Conservation (phyloP, 352 stramenopile genomes). For the Aphanomyces cochlioides region DNA sequence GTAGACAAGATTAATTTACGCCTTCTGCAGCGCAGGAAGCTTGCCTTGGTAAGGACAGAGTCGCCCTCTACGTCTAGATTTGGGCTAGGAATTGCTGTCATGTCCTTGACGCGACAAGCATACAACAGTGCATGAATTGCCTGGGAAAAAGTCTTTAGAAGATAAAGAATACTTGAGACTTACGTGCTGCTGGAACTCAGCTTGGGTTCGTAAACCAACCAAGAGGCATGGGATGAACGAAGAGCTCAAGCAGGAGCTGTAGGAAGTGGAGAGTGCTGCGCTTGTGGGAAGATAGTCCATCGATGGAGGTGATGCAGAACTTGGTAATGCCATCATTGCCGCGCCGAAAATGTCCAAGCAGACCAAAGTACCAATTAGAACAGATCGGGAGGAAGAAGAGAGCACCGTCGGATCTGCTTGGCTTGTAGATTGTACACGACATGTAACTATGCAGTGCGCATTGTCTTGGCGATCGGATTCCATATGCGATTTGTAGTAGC, state of each 20-base stretch:
- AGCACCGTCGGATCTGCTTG: background rate
- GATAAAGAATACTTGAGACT: background rate
- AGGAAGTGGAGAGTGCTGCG: background rate
- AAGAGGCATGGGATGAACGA: conserved; percentile 43
- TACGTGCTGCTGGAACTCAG: conserved; percentile 65
- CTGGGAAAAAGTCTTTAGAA: conserved; percentile 35
- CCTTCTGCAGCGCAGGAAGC: no score
- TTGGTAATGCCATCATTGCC: conserved; percentile 18
- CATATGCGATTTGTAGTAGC: background rate
- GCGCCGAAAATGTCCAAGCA: conserved; percentile 14
- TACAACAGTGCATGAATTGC: conserved; percentile 76
- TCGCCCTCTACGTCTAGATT: background rate
- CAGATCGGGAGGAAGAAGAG: background rate
- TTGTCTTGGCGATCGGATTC: background rate
- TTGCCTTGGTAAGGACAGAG: no score
- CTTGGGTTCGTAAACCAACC: conserved; percentile 54
- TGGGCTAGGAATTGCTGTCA: conserved; percentile 31
- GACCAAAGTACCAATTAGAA: background rate
- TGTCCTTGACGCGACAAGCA: conserved; percentile 74
- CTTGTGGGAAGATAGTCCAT: conserved; percentile 24
- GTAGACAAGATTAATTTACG: no score
- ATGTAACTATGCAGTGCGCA: background rate
- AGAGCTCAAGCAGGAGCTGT: background rate
- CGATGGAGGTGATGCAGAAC: background rate
- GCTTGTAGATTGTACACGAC: conserved; percentile 6